Base-by-base conservation (phyloP, 345 rosid species). In the Schrenkiella parvula region DNA sequence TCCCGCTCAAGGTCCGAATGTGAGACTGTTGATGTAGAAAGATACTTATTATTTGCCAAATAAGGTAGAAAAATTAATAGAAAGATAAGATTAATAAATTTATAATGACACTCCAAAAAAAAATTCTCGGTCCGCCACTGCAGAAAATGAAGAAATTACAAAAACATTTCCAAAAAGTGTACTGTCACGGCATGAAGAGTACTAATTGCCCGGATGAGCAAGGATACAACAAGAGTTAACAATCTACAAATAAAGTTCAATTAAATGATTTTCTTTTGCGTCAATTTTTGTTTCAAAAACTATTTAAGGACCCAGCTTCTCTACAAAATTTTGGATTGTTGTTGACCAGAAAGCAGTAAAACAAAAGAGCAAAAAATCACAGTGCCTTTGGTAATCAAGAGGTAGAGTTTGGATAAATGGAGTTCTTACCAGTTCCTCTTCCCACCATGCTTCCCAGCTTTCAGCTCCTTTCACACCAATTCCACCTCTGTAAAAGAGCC, bases 391-490 rank as follows among this genome's bases (percentile, higher is more conserved):
- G 15, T 28, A 12, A 44, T 44, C 38, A 46, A 64, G 6, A 32
- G n/a, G 56, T 8, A 21, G 41, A 50, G 44, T 13, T 32, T 32
- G 42, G 32, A 47, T 47, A 31, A 47, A 47, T 31, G 55, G n/a
- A 69, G 43, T 70, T 47, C 75, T 66, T 91, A 93, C 99, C 92
- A 91, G 79, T 73, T 95, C 98, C 63, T 95, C 96, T 59, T 95
- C 99, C 99, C 99, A 95, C 98, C 99, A 95, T 34, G 99, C 96
- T 82, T 95, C 99, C 99, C 99, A 95, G 80, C 99, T 95, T 79
- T 95, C 95, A 70, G 71, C 95, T 72, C 99, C 99, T 83, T 89
- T 95, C 22, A 95, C 99, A 63, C 99, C 99, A 68, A 95, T 91
- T 76, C 99, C 99, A 66, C 99, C 99, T 84, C 96, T 84, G 76